phyloP scores from a whole-genome alignment of 2,329 filamentous ascomycete species.

The Arthrobotrys conoides region DNA sequence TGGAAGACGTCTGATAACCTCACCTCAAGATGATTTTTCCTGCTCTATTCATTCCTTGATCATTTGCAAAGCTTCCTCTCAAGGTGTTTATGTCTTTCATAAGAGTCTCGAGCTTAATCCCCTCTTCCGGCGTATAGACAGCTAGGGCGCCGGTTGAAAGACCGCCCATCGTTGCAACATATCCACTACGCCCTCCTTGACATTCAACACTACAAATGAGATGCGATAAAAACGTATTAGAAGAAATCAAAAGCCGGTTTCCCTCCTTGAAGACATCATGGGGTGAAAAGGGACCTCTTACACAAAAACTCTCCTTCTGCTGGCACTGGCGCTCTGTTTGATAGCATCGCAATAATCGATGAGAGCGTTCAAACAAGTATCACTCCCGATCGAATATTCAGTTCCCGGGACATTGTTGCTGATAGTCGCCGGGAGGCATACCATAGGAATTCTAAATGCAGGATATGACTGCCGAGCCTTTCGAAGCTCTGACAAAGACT shows the following conservation, averaged over 20 bases:
- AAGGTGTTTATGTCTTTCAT: constrained; percentile 90
- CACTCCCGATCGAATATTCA: constrained; percentile 95
- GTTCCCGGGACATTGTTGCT: constrained; percentile 99
- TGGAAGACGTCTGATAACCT: background rate
- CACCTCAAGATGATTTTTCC: constrained; percentile 87
- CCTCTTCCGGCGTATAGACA: constrained; percentile 97
- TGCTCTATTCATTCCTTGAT: constrained; percentile 88
- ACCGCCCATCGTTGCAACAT: constrained; percentile 90
- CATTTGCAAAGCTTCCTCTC: constrained; percentile 84
- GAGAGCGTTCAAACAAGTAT: constrained; percentile 95
- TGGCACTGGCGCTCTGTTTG: constrained; percentile 95
- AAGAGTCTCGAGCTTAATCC: constrained; percentile 93
- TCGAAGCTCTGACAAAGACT: constrained; percentile 87
- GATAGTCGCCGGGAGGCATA: constrained; percentile 93
- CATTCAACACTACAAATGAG: constrained; percentile 79
- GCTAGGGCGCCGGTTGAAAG: constrained; percentile 91
- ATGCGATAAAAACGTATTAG: background rate
- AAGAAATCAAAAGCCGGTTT: background rate
- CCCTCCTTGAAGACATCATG: background rate
- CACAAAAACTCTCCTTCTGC: constrained; percentile 92
- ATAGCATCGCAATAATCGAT: constrained; percentile 97
- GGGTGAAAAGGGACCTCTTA: constrained; percentile 30
- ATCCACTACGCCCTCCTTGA: constrained; percentile 93
- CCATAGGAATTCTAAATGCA: constrained; percentile 91
- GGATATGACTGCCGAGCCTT: constrained; percentile 83